These are phyloP conservation scores for Blumeria hordei DNA, from an alignment of 2,329 filamentous ascomycete genomes.

Conservation along the genomic window DNA sequence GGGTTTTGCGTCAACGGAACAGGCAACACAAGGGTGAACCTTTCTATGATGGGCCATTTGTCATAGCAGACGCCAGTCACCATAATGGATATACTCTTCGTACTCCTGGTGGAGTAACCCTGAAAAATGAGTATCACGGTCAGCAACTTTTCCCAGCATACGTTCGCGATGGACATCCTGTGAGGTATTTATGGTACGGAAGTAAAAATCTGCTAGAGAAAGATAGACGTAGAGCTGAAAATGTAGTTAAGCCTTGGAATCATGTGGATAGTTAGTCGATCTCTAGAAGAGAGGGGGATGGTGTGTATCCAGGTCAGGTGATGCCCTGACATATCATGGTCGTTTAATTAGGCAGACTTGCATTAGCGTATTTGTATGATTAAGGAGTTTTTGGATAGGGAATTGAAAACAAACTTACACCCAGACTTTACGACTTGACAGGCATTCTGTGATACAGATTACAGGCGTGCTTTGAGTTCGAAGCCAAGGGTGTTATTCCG, in stretches of 20 bases:
- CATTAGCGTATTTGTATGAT: no score
- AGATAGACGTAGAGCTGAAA: background rate
- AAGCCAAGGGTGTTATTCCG: no score
- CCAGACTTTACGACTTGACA: no score
- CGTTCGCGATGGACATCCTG: background rate
- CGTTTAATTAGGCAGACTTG: no score
- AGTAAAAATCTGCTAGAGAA: background rate
- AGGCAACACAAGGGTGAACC: background rate
- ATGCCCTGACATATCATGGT: no score
- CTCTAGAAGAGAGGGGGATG: no score
- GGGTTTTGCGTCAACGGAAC: background rate
- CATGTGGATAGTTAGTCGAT: background rate
- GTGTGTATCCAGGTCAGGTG: no score
- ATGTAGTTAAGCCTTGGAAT: background rate
- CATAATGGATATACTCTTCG: background rate
- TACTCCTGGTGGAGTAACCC: background rate
- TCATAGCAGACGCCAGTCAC: background rate
- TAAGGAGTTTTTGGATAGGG: no score
- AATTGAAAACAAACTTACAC: no score
- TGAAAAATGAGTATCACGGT: background rate
- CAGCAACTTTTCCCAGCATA: background rate
- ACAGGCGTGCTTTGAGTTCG: no score
- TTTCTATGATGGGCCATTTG: background rate
- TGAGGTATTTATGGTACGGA: background rate
- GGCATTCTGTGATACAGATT: no score